phyloP scores from a whole-genome alignment of 1,284 basidiomycete species.

The Melampsora larici-populina region DNA sequence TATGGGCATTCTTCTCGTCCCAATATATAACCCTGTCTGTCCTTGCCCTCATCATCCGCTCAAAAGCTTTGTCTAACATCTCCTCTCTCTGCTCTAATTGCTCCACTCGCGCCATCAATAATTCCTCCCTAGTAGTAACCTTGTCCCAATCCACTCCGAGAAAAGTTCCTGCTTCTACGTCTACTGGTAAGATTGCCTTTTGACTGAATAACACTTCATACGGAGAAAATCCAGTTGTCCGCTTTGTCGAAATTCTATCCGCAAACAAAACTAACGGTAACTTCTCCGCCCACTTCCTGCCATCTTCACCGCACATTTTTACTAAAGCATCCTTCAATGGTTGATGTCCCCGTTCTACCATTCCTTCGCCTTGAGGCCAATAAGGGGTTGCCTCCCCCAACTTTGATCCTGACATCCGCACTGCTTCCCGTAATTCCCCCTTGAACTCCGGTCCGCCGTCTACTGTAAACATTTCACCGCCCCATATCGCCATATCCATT shows the following conservation, averaged over 20 bases:
- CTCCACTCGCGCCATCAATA: not conserved
- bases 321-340: not conserved
- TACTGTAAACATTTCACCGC: too few species aligned
- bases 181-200: not conserved
- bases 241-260: not conserved
- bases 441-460: too few species aligned
- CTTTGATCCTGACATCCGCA: not conserved
- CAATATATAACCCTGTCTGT: constrained; percentile 16
- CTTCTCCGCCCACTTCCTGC: not conserved
- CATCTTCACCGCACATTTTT: not conserved
- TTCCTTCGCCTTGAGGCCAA: constrained; percentile 23
- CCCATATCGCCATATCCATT: too few species aligned
- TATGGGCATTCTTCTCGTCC: constrained; percentile 3
- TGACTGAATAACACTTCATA: not conserved
- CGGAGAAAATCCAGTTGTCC: not conserved
- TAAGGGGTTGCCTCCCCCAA: not conserved
- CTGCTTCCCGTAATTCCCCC: constrained; percentile 8
- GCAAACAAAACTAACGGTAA: too few species aligned
- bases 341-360: constrained; percentile 23
- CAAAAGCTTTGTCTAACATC: not conserved
- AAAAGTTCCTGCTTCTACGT: constrained; percentile 5
- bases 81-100: not conserved
- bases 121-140: not conserved
- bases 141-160: too few species aligned
- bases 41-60: not conserved